Evolutionary conservation across 2,329 filamentous ascomycete species (phyloP).

Genomic region (Colletotrichum liaoningense): DNA sequence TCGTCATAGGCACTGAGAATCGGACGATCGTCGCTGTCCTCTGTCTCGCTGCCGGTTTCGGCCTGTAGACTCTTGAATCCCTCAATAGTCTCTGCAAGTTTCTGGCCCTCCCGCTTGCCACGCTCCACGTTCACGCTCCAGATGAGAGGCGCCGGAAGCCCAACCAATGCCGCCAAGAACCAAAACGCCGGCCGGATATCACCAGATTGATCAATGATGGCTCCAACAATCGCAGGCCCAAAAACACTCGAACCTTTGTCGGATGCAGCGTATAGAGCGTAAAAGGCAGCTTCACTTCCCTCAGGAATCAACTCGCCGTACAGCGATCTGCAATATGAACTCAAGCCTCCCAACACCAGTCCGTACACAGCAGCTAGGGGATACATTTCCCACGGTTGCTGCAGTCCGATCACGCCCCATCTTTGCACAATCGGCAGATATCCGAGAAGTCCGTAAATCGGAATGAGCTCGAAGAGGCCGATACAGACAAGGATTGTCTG

Average conservation of each 20-base stretch:
- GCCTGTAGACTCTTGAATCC: conserved; percentile 51
- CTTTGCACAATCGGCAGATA: conserved; percentile 83
- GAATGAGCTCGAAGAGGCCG: conserved; percentile 89
- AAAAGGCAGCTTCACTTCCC: conserved; percentile 95
- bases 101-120: conserved; percentile 76
- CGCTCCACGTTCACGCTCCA: conserved; percentile 86
- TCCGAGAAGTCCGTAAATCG: conserved; percentile 88
- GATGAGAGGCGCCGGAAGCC: conserved; percentile 85
- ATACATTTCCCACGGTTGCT: conserved; percentile 97
- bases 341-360: conserved; percentile 91
- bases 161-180: conserved; percentile 89
- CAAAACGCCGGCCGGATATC: conserved; percentile 90
- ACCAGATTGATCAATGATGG: conserved; percentile 86
- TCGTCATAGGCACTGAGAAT: conserved; percentile 50
- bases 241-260: conserved; percentile 97
- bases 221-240: conserved; percentile 91
- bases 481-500: conserved; percentile 96
- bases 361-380: conserved; percentile 91
- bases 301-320: conserved; percentile 95
- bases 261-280: conserved; percentile 95
- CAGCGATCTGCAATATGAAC: conserved; percentile 90
- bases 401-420: conserved; percentile 85
- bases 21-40: conserved; percentile 47
- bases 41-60: conserved; percentile 38
- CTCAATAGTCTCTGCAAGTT: conserved; percentile 70